phyloP scores from a whole-genome alignment of 2,329 filamentous ascomycete genomes.

The Colletotrichum paranaense region DNA sequence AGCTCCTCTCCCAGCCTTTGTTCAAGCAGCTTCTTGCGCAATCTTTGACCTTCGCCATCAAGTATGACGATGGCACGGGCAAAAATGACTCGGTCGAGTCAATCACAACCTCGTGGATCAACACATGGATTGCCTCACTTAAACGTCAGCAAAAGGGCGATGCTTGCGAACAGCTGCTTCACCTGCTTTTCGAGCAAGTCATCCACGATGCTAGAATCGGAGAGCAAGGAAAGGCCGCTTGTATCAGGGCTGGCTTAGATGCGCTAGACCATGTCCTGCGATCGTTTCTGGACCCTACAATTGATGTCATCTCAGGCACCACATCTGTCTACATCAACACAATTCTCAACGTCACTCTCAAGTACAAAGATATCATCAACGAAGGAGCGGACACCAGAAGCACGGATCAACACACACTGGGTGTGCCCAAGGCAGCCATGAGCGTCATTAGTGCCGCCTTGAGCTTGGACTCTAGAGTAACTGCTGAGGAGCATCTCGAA shows the following conservation, averaged over 20 bases:
- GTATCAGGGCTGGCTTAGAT: slow-evolving; percentile 73
- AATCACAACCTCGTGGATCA: slow-evolving; percentile 82
- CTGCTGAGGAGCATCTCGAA: slow-evolving; percentile 50
- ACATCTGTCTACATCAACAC: slow-evolving; percentile 72
- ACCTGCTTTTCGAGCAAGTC: slow-evolving; percentile 77
- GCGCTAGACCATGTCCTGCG: slow-evolving; percentile 67
- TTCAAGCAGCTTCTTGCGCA: slow-evolving; percentile 72
- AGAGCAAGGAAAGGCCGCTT: slow-evolving; percentile 68
- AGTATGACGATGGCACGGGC: slow-evolving; percentile 57
- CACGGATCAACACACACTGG: slow-evolving; percentile 51
- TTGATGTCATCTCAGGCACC: slow-evolving; percentile 56
- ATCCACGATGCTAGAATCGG: slow-evolving; percentile 66
- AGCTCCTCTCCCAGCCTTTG: slow-evolving; percentile 79
- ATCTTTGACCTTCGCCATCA: slow-evolving; percentile 63
- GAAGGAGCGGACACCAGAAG: slow-evolving; percentile 55
- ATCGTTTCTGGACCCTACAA: slow-evolving; percentile 61
- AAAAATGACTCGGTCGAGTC: slow-evolving; percentile 58
- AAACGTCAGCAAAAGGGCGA: slow-evolving; percentile 80
- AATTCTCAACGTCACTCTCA: slow-evolving; percentile 73
- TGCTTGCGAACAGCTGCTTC: slow-evolving; percentile 81
- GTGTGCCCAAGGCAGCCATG: slow-evolving; percentile 59
- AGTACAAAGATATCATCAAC: slow-evolving; percentile 70
- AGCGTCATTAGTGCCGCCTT: slow-evolving; percentile 65
- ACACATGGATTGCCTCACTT: slow-evolving; percentile 81
- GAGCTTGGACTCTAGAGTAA: slow-evolving; percentile 56